Percentiles rank a stretch among this genome's conserved stretches.
phyloP scores from a whole-genome alignment of 2,329 filamentous ascomycete species.

The Cercospora janseana region DNA sequence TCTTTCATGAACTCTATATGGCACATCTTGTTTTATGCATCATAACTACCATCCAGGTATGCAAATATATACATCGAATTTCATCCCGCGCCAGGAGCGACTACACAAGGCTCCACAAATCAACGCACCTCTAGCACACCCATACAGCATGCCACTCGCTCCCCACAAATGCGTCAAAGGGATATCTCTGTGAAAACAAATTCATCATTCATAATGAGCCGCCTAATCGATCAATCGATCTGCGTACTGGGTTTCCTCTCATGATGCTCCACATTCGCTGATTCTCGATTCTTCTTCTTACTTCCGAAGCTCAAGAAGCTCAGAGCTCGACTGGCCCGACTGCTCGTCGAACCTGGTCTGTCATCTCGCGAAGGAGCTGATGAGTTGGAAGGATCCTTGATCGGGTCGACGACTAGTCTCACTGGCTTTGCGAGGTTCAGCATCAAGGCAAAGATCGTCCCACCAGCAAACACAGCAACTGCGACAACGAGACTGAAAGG shows the following conservation, averaged over 20 bases:
- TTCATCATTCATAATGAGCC: background rate
- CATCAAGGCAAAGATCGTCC: constrained; percentile 55
- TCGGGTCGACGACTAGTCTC: constrained; percentile 47
- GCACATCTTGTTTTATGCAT: too few species aligned
- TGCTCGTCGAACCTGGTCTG: constrained; percentile 31
- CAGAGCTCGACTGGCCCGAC: constrained; percentile 33
- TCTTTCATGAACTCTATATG: too few species aligned
- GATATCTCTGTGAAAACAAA: constrained; percentile 1
- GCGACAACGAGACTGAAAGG: constrained; percentile 55
- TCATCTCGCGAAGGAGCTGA: constrained; percentile 9
- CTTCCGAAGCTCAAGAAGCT: constrained; percentile 35
- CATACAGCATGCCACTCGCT: constrained; percentile 1
- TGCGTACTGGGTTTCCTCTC: constrained; percentile 25
- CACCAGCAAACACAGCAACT: constrained; percentile 52
- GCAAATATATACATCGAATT: constrained; percentile 6
- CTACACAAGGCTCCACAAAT: constrained; percentile 3
- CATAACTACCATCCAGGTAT: too few species aligned
- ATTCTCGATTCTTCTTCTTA: constrained; percentile 25
- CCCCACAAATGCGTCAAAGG: background rate
- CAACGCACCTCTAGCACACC: background rate
- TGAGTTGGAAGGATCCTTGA: constrained; percentile 26
- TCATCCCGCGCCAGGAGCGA: background rate
- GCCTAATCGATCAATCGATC: background rate
- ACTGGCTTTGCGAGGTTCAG: constrained; percentile 51
- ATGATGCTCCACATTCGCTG: constrained; percentile 27